Conservation (phyloP, 1,284 basidiomycete genomes). For the Sanguinoderma infundibulare region DNA sequence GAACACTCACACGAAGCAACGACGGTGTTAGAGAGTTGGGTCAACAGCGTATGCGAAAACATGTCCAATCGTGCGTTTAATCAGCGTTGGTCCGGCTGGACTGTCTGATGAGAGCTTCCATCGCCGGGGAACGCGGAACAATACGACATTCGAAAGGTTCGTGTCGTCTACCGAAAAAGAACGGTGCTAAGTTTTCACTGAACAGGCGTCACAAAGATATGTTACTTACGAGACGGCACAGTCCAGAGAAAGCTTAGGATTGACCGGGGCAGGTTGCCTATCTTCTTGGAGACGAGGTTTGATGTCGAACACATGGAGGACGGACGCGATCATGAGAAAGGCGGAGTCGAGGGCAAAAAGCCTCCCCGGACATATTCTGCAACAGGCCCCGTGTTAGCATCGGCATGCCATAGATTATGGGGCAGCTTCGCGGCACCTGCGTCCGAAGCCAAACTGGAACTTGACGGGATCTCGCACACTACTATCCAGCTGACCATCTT, state of each 20-base stretch:
- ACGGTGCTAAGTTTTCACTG: background rate
- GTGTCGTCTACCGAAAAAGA: background rate
- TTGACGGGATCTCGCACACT: constrained; percentile 17
- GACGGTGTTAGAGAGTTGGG: no score
- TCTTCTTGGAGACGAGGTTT: background rate
- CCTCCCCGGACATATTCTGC: constrained; percentile 29
- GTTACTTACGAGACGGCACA: background rate
- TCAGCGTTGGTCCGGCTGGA: background rate
- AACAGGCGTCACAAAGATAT: background rate
- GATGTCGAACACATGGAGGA: constrained; percentile 23
- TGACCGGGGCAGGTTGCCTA: background rate
- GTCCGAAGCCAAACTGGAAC: constrained; percentile 27
- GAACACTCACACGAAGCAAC: no score
- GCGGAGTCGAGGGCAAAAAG: constrained; percentile 23
- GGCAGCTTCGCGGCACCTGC: constrained; percentile 13
- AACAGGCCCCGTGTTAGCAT: background rate
- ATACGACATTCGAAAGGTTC: background rate
- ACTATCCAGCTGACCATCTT: constrained; percentile 18
- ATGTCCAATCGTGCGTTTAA: no score
- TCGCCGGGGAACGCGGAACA: background rate
- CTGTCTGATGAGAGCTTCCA: background rate
- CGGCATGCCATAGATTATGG: background rate
- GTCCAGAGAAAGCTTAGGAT: background rate
- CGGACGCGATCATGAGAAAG: constrained; percentile 19
- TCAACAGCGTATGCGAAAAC: no score